Percentiles rank a stretch among this genome's conserved stretches.
Evolutionary conservation across 2,329 filamentous ascomycete genomes (phyloP).

Genomic region (Leptographium wingfieldii): DNA sequence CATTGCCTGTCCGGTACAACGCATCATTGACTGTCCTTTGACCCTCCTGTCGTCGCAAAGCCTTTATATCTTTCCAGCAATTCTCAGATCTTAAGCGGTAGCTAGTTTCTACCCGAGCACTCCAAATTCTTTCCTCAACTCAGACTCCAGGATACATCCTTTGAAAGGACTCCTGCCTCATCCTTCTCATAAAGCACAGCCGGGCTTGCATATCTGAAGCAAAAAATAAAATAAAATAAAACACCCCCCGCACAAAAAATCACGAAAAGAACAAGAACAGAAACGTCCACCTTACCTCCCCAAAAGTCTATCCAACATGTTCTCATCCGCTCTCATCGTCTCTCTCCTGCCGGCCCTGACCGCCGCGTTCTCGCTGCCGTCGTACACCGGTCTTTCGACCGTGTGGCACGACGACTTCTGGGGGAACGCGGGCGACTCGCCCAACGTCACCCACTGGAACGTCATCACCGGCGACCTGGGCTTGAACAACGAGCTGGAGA

Average conservation of each 20-base stretch:
- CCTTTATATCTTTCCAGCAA: background rate
- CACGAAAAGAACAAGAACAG: background rate
- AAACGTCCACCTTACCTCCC: background rate
- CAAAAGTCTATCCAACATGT: background rate
- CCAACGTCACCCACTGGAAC: conserved; percentile 28
- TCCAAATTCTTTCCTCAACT: too few relatives aligned
- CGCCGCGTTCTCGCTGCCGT: conserved; percentile 25
- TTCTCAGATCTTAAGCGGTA: background rate
- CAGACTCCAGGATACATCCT: background rate
- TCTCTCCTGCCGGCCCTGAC: conserved; percentile 17
- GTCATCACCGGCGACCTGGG: conserved; percentile 44
- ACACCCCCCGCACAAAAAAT: background rate
- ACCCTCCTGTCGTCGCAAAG: background rate
- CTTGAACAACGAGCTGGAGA: conserved; percentile 43
- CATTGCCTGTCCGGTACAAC: background rate
- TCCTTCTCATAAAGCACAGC: too few relatives aligned
- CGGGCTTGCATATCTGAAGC: background rate
- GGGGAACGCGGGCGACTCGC: conserved; percentile 22
- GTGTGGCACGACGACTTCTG: conserved; percentile 32
- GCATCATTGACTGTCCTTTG: background rate
- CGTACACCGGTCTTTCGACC: conserved; percentile 24
- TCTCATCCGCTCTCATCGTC: conserved; percentile 3
- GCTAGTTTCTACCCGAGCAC: too few relatives aligned
- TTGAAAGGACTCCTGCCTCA: too few relatives aligned
- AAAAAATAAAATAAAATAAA: background rate